Evolutionary conservation across 1,139 yeast genomes (phyloP), one percentile per base, ranked within the genome.

Genomic region (Taphrina pruni): DNA sequence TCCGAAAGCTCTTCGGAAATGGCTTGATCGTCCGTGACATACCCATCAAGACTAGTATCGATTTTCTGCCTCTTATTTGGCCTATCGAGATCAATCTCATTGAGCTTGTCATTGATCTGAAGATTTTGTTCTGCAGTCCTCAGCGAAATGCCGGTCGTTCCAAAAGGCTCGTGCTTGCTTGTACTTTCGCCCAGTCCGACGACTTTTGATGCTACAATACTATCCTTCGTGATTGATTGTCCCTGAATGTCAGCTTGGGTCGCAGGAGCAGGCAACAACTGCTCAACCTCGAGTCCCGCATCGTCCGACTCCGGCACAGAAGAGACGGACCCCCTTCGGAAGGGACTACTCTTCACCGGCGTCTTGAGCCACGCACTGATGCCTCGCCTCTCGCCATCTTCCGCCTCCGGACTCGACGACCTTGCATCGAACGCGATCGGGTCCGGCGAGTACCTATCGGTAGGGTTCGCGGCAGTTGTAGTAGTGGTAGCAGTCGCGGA

Each of bases 1-100:
- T 50, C 54, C 6, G 54, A 50, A n/a, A 50, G 54, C 54, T 50
- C 54, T 50, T 50, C 54, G 8, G 54, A 50, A 6, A 50, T 50
- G 12, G 54, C 54, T 21, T 50, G 54, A 21, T 50, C 54, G n/a
- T 50, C 36, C n/a, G 54, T 50, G 54, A 50, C 54, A 50, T 21
- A 50, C 11, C 54, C 36, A 8, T 50, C 36, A 21, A n/a, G 9
- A 21, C 36, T 50, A 17, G 36, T 45, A 17, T 45, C 48, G n/a
- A 45, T 12, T 20, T n/a, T 45, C 9, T 45, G 48, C 20, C 48
- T 45, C 20, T 45, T 45, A 2, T 4, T n/a, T n/a, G 48, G 48
- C n/a, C 48, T 45, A 17, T 45, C 20, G 48, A 45, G 2, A 26
- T 26, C 32, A 20, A 45, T n/a, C 8, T 4, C 4, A 7, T 45